Evolutionary conservation across 306 rosid species (phyloP), one percentile per base, ranked within the genome.

Genomic region (Astragalus glycyphyllos): DNA sequence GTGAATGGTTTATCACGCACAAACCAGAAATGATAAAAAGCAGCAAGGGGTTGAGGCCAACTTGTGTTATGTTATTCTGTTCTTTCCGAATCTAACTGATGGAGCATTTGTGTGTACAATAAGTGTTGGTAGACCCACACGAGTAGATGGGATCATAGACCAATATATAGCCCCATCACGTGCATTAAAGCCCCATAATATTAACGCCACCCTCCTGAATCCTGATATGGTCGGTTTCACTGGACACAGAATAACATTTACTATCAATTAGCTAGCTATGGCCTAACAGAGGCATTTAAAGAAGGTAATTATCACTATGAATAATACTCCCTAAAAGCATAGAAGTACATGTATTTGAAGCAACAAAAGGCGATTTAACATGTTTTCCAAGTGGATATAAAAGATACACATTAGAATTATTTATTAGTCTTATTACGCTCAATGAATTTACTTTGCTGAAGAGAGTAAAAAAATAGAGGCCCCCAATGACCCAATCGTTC

Each of bases 181-280:
- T 76, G 80, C 70, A 68, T 68, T 76, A 67, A 76, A 68, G 69
- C 51, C 23, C 5, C 79, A 74, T 46, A 9, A 4, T 42, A 64
- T 64, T 54, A 64, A 74, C 37, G 0, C 57, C 15, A 55, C 34
- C 73, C 49, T 34, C 65, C 50, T 65, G 61, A 72, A 16, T 74
- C 72, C 11, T 41, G 14, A 5, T 29, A 64, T 63, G 65, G 78
- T 65, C 67, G 56, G 66, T 65, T 71, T 35, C 38, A 32, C 0
- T 31, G 8, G 41, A 37, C 41, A 37, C 1, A 14, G 0, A 38
- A 29, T 14, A 7, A 37, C 8, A 2, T 1, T 2, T 1, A 20
- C 23, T 20, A 8, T 54, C 1, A 23, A 8, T 20, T 20, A 20
- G 23, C 61, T 4, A 56, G 31, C 2, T 23, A 23, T 26, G 1